Evolutionary conservation across 768 basidiomycete species (phyloP), one percentile per base, ranked within the genome.

Genomic region (Lactifluus piperatus): DNA sequence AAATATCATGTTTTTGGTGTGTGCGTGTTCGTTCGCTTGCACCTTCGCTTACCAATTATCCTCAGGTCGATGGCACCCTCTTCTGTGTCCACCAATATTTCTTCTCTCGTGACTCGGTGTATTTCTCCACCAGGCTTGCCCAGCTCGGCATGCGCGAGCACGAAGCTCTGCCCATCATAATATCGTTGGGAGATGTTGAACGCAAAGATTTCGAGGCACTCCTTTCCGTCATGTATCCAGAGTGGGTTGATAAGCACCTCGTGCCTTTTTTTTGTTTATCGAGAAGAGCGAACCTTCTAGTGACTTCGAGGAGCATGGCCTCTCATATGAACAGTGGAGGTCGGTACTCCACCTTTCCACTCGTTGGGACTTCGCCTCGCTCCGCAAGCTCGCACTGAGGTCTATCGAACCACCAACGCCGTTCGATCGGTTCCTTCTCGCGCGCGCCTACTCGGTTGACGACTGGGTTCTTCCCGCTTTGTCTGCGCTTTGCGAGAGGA

Each of bases 211-310:
- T 65, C 8, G 64, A 65, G 30, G 58, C 62, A 0, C 51, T 65
- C 39, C 60, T 65, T 30, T 62, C 64, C 5, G 57, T 65, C 22
- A n/a, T 65, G 24, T 65, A 65, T 62, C 64, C 64, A 16, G 48
- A 50, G 64, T 65, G 32, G 37, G 64, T 56, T 18, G 26, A 22
- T 14, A 32, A 43, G 8, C 36, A 0, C 34, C 8, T 43, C 11
- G 32, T 22, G 13, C 46, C 26, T n/a, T 6, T n/a, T 10, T n/a
- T 27, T 43, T 3, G n/a, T 9, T 43, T 37, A 56, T 50, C 11
- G 39, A 57, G 9, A 11, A 5, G 13, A 27, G 0, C 30, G 27
- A 18, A 6, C 14, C 4, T 29, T 4, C n/a, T 32, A 65, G 64
- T 27, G 51, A 60, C 39, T 65, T 64, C 26, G 51, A 56, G 18